phyloP scores from a whole-genome alignment of 345 rosid species.

The Eucalyptus albens region DNA sequence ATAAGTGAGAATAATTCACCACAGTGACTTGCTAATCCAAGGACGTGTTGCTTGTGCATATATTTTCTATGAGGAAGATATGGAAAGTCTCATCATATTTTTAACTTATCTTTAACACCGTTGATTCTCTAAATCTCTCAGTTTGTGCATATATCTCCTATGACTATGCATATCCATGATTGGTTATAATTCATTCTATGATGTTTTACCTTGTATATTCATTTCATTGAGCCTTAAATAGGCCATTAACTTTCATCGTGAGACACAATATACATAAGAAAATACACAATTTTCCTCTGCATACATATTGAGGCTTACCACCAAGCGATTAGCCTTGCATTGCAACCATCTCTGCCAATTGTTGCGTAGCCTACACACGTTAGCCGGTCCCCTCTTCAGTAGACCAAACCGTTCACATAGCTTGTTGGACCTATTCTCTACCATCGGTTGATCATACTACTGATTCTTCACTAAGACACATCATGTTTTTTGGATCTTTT shows the following conservation, averaged over 20 bases:
- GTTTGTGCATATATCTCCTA: accelerated
- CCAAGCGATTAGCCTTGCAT: accelerated
- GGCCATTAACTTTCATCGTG: background rate
- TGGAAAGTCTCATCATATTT: background rate
- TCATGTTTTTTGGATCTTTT: background rate
- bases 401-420: background rate
- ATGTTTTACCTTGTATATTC: background rate
- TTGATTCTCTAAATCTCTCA: background rate
- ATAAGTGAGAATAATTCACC: background rate
- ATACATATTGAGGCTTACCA: background rate
- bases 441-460: background rate
- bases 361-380: background rate
- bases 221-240: background rate
- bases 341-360: accelerated
- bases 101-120: background rate
- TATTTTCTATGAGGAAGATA: background rate
- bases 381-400: background rate
- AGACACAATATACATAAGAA: background rate
- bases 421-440: background rate
- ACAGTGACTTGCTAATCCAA: background rate
- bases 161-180: background rate
- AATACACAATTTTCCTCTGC: background rate
- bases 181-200: accelerated
- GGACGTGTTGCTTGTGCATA: background rate
- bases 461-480: background rate